Evolutionary conservation across 23 red algal species (phyloP), one percentile per base, ranked within the genome.

Genomic region (Gracilaria gracilis): DNA sequence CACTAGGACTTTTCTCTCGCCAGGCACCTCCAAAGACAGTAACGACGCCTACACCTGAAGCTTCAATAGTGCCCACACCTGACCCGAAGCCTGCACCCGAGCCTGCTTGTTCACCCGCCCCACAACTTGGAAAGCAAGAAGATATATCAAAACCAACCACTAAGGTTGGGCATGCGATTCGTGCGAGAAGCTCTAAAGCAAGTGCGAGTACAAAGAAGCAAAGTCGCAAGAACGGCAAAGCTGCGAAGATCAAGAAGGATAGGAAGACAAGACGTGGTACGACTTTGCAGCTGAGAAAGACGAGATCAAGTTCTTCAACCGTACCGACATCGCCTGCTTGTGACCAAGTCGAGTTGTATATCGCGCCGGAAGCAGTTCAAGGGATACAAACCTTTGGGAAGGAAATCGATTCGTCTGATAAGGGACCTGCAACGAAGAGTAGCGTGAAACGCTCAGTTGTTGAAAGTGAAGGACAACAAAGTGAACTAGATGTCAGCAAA

Each of bases 1-100:
- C 72, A n/a, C 27, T 77, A 5, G 64, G 64, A 20, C 64, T 69
- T 15, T 34, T 69, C 31, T 37, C 64, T 69, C 64, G 64, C 4
- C 28, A 37, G 64, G 9, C 32, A 37, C 64, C 64, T 34, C 31
- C 32, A 36, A 32, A 37, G 17, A 19, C 33, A 0, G 14, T 69
- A 69, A 17, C 64, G 13, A 69, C 12, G 0, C 32, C 6, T 9
- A 37, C 64, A 2, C 64, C 64, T 0, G 64, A 69, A 36, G 64
- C 64, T 20, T 32, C 32, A 36, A 37, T 20, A 36, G 32, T 37
- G 7, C 31, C 0, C 1, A 38, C 27, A 69, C 2, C 17, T 55
- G 51, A 55, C 51, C 51, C 7, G 19, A 55, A 55, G 51, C 17
- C 51, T 9, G 16, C 11, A 15, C 11, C 17, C 19, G 64, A 34